Conservation (phyloP, 352 stramenopile species). For the Phytophthora vignae region DNA sequence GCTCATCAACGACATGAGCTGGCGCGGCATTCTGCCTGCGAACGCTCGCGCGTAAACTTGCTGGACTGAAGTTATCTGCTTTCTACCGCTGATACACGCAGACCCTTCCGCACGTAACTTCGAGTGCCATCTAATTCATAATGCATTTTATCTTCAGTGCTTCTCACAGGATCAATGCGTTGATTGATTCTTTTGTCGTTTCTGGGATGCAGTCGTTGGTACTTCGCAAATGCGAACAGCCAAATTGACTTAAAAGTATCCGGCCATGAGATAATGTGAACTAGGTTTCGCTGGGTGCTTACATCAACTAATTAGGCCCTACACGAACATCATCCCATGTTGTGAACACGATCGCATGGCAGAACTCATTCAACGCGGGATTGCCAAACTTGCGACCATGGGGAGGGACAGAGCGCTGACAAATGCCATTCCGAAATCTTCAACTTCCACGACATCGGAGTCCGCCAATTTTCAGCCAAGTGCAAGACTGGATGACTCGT, state of each 20-base stretch:
- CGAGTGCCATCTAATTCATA: not conserved
- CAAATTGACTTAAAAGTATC: not conserved
- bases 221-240: no score
- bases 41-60: slow-evolving; percentile 41
- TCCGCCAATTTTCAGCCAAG: not conserved
- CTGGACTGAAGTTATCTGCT: not conserved
- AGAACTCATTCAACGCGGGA: not conserved
- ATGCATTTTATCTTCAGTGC: not conserved
- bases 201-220: not conserved
- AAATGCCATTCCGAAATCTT: slow-evolving; percentile 16
- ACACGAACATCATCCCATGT: not conserved
- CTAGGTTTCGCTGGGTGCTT: not conserved
- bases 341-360: not conserved
- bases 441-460: not conserved
- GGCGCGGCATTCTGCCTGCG: slow-evolving; percentile 48
- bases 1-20: slow-evolving; percentile 60
- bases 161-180: not conserved
- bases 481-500: slow-evolving; percentile 5
- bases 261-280: not conserved
- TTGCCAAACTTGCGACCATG: no score
- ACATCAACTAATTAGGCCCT: not conserved
- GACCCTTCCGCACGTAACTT: no score
- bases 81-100: not conserved
- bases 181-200: not conserved
- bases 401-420: not conserved